Evolutionary conservation across 164 flowering plant species (phyloP).

Genomic region (Litsea cubeba): DNA sequence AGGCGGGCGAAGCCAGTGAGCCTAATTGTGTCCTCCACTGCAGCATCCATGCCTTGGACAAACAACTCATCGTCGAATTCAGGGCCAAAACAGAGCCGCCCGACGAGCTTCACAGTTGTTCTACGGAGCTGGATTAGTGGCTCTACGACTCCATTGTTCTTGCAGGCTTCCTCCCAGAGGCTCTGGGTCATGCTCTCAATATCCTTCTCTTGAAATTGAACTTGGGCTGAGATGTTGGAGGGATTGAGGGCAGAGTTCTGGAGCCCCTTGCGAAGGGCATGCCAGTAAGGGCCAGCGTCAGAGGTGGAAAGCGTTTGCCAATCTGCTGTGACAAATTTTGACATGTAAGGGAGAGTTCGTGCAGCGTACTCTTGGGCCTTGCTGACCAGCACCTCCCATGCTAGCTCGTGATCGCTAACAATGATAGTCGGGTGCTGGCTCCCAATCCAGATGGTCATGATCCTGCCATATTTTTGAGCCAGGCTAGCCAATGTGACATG

Average conservation of each 20-base stretch:
- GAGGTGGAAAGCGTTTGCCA: not conserved
- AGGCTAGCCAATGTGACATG: conserved; percentile 3
- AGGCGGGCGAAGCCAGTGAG: conserved; percentile 9
- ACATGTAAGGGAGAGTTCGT: not conserved
- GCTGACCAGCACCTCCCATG: conserved; percentile 12
- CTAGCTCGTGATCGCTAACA: conserved; percentile 8
- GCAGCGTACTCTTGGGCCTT: conserved; percentile 7
- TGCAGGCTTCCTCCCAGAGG: not conserved
- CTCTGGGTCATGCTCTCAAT: not conserved
- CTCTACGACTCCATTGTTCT: not conserved
- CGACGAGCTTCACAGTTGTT: conserved; percentile 2
- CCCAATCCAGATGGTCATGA: conserved; percentile 8
- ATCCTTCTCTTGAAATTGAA: not conserved
- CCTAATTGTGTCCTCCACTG: conserved; percentile 9
- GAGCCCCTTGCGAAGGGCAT: conserved; percentile 6
- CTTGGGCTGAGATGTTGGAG: not conserved
- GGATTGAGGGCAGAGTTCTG: conserved; percentile 4
- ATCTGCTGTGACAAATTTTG: not conserved
- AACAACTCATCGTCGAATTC: conserved; percentile 6
- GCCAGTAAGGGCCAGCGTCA: conserved; percentile 7
- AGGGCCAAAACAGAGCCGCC: conserved; percentile 10
- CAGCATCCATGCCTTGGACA: conserved; percentile 4
- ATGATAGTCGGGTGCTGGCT: conserved; percentile 7
- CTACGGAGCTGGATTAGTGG: conserved; percentile 5
- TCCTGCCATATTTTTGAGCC: not conserved